Evolutionary conservation across 1,284 basidiomycete genomes (phyloP).

Genomic region (Abortiporus biennis): DNA sequence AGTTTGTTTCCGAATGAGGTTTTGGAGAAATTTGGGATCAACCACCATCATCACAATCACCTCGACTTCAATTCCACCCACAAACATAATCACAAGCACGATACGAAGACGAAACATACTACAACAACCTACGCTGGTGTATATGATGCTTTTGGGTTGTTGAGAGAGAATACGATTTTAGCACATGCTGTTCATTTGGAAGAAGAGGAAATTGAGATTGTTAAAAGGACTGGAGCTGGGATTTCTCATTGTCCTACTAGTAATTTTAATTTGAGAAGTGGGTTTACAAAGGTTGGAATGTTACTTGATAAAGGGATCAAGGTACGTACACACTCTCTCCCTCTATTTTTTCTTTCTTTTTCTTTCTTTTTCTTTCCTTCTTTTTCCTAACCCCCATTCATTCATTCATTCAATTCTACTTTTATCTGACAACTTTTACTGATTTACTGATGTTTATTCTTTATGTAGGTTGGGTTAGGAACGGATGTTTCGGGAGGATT

Average conservation of each 20-base stretch:
- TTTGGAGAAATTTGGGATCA: slow-evolving; percentile 15
- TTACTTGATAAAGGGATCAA: slow-evolving; percentile 85
- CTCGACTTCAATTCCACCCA: too few species aligned
- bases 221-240: slow-evolving; percentile 66
- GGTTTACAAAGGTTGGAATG: slow-evolving; percentile 73
- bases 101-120: slow-evolving; percentile 12
- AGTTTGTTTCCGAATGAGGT: slow-evolving; percentile 49
- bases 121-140: slow-evolving; percentile 64
- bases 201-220: slow-evolving; percentile 66
- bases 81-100: slow-evolving; percentile 6
- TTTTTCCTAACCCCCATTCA: not conserved
- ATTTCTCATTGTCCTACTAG: slow-evolving; percentile 92
- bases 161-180: slow-evolving; percentile 79
- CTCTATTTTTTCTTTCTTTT: not conserved
- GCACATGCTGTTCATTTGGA: slow-evolving; percentile 88
- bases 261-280: slow-evolving; percentile 88
- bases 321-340: slow-evolving; percentile 32
- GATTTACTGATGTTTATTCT: not conserved
- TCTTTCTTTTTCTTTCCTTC: not conserved
- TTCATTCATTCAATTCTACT: not conserved
- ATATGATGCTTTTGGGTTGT: slow-evolving; percentile 77
- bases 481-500: slow-evolving; percentile 93
- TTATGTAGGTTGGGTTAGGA: slow-evolving; percentile 73
- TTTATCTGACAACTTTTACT: slow-evolving; percentile 1
- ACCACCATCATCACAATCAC: too few species aligned